Conservation (phyloP, 2,329 filamentous ascomycete genomes). For the Neopestalotiopsis sp. region DNA sequence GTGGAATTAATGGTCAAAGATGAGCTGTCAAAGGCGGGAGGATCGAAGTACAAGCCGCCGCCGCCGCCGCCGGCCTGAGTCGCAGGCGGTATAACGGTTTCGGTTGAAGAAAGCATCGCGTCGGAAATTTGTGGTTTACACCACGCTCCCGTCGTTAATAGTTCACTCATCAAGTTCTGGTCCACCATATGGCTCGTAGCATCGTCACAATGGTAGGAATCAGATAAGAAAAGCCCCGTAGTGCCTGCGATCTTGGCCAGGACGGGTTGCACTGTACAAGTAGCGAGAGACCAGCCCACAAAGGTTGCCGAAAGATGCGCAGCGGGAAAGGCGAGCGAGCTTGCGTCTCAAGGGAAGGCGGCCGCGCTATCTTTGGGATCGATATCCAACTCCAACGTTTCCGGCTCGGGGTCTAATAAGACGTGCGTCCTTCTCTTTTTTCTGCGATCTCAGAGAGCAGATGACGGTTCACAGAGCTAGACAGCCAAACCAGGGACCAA, state of each 20-base stretch:
- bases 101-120: constrained; percentile 35
- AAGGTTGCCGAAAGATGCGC: background rate
- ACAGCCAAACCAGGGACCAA: constrained; percentile 10
- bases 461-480: background rate
- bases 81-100: constrained; percentile 33
- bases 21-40: constrained; percentile 27
- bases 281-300: background rate
- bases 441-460: background rate
- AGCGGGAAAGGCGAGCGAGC: background rate
- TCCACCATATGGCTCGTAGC: constrained; percentile 11
- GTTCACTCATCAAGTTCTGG: constrained; percentile 20
- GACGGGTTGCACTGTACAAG: background rate
- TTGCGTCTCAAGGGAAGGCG: constrained; percentile 11
- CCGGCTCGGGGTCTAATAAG: no score
- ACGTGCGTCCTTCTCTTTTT: no score
- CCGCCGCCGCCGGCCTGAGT: constrained; percentile 23
- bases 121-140: constrained; percentile 41
- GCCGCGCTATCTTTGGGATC: background rate
- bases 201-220: background rate
- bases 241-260: constrained; percentile 9
- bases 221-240: background rate
- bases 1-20: constrained; percentile 28
- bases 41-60: constrained; percentile 35
- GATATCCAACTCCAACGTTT: background rate
- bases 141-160: constrained; percentile 20